These are phyloP conservation scores for Coemansia sp. DNA, from an alignment of 192 early-diverging fungal species.

Conservation along the genomic window DNA sequence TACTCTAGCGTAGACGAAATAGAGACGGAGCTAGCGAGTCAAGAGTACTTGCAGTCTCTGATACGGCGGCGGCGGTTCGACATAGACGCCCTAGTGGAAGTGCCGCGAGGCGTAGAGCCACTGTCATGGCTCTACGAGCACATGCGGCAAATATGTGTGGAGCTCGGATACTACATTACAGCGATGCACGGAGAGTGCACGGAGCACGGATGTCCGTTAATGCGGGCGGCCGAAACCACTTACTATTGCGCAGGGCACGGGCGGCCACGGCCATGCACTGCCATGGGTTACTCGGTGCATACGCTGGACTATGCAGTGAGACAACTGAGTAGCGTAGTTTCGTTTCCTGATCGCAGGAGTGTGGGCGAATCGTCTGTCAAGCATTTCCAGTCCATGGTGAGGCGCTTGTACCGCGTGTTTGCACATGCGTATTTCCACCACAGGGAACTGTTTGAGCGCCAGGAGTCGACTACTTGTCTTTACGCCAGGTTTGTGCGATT, in stretches of 20 bases:
- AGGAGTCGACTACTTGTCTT: conserved; percentile 76
- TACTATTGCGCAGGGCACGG: conserved; percentile 94
- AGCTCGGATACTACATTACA: conserved; percentile 78
- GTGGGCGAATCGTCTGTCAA: conserved; percentile 67
- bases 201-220: conserved; percentile 77
- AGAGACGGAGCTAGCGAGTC: conserved; percentile 72
- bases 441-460: conserved; percentile 82
- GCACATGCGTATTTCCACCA: conserved; percentile 96
- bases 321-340: conserved; percentile 67
- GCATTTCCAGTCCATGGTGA: conserved; percentile 84
- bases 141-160: conserved; percentile 85
- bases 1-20: conserved; percentile 56
- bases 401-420: conserved; percentile 97
- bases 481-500: conserved; percentile 76
- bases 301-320: conserved; percentile 89
- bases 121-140: conserved; percentile 91
- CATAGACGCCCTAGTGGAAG: conserved; percentile 60
- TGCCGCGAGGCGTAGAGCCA: conserved; percentile 66
- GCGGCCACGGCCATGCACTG: conserved; percentile 75
- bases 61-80: conserved; percentile 72
- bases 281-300: conserved; percentile 93
- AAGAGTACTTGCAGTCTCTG: conserved; percentile 79
- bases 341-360: conserved; percentile 57
- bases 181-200: conserved; percentile 80
- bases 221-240: conserved; percentile 91